phyloP scores from a whole-genome alignment of 2,329 filamentous ascomycete genomes.

The Aspergillus sp. region DNA sequence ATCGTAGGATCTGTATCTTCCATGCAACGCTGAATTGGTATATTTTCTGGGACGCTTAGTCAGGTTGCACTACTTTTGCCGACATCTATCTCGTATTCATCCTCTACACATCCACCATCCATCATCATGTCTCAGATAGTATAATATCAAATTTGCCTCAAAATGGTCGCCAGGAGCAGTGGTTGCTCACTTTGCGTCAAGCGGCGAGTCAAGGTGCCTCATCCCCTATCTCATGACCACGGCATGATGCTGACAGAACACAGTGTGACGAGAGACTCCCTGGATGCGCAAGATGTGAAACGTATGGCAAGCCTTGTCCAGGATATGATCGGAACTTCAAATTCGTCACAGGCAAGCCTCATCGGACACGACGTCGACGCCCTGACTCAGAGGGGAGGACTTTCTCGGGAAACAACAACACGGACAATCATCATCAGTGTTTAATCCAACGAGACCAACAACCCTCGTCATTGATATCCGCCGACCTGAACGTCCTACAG shows the following conservation, averaged over 20 bases:
- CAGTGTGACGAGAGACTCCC: slow-evolving; percentile 31
- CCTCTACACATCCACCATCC: too few species aligned
- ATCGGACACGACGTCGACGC: slow-evolving; percentile 14
- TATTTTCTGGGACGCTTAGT: too few species aligned
- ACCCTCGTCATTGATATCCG: not conserved
- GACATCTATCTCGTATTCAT: too few species aligned
- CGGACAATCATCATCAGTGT: too few species aligned
- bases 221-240: not conserved
- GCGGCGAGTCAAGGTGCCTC: not conserved
- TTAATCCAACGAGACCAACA: not conserved
- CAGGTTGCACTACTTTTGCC: too few species aligned
- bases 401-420: too few species aligned
- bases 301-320: slow-evolving; percentile 27
- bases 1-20: too few species aligned
- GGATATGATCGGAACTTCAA: slow-evolving; percentile 30
- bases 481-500: slow-evolving; percentile 15
- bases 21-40: too few species aligned
- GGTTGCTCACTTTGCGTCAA: not conserved
- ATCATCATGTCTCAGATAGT: too few species aligned
- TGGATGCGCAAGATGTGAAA: slow-evolving; percentile 28
- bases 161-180: not conserved
- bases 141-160: not conserved
- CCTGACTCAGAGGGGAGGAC: not conserved
- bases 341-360: slow-evolving; percentile 28
- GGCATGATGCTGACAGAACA: not conserved